These are phyloP conservation scores for Diaporthe sp. DNA, from an alignment of 2,329 filamentous ascomycete species.

Conservation along the genomic window DNA sequence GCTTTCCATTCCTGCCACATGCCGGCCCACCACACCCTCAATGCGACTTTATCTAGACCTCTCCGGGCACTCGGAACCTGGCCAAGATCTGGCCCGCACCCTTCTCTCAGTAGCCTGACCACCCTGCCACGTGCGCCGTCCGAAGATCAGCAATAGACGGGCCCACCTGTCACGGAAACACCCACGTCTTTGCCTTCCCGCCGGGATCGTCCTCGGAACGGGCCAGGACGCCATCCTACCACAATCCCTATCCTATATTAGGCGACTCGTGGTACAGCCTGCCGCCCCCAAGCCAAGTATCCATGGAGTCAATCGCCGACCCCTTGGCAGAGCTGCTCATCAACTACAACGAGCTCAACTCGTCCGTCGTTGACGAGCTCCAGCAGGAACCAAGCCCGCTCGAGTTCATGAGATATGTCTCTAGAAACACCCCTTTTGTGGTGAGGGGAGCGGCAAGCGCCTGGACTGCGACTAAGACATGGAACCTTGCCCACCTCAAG, in stretches of 20 bases:
- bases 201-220: background rate
- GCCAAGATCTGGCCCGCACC: conserved; percentile 32
- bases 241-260: background rate
- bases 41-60: conserved; percentile 20
- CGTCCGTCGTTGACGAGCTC: conserved; percentile 71
- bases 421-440: conserved; percentile 81
- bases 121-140: conserved; percentile 28
- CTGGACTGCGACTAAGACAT: conserved; percentile 75
- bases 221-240: background rate
- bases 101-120: background rate
- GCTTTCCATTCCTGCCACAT: background rate
- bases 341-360: conserved; percentile 82
- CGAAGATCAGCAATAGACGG: background rate
- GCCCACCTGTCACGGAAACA: conserved; percentile 1
- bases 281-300: conserved; percentile 7
- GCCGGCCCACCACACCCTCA: conserved; percentile 2
- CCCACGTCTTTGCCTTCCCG: background rate
- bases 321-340: conserved; percentile 70
- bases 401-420: conserved; percentile 84
- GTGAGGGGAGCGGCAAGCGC: conserved; percentile 72
- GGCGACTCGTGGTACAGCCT: background rate
- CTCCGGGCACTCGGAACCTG: conserved; percentile 10
- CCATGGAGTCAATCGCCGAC: conserved; percentile 49
- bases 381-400: conserved; percentile 77
- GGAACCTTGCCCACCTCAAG: conserved; percentile 74